phyloP scores from a whole-genome alignment of 2,329 filamentous ascomycete genomes.

The Ceratocystis albifundus region DNA sequence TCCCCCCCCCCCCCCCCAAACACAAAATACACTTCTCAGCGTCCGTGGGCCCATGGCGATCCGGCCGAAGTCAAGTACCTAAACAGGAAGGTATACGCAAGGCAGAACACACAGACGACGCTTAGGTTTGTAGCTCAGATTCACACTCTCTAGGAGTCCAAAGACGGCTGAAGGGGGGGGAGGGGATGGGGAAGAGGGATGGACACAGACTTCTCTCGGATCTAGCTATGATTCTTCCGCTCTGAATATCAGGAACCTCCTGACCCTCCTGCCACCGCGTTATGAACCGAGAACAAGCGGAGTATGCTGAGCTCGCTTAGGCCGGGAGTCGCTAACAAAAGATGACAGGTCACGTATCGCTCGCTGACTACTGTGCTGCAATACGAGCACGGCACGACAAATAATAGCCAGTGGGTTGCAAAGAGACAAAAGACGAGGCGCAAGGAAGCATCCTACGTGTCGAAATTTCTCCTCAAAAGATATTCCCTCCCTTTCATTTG shows the following conservation, averaged over 20 bases:
- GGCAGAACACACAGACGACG: slow-evolving; percentile 1
- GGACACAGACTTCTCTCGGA: background rate
- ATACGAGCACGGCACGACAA: too few species aligned
- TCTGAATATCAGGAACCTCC: background rate
- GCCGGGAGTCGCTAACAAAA: background rate
- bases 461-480: too few species aligned
- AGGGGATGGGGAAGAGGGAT: too few species aligned
- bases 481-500: too few species aligned
- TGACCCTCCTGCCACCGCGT: background rate
- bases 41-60: background rate
- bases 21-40: too few species aligned
- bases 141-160: too few species aligned
- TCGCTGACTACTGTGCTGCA: too few species aligned
- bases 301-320: background rate
- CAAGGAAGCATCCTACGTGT: too few species aligned
- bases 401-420: too few species aligned
- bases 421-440: too few species aligned
- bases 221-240: background rate
- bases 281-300: background rate
- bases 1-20: too few species aligned
- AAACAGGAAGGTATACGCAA: background rate
- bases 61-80: background rate
- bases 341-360: background rate
- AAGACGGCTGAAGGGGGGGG: too few species aligned
- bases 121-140: background rate